A percentile compares a stretch with the other conserved stretches of the same genome.
Conservation (phyloP, 441 rosid species). For the Euphorbia schlechtendalii region DNA sequence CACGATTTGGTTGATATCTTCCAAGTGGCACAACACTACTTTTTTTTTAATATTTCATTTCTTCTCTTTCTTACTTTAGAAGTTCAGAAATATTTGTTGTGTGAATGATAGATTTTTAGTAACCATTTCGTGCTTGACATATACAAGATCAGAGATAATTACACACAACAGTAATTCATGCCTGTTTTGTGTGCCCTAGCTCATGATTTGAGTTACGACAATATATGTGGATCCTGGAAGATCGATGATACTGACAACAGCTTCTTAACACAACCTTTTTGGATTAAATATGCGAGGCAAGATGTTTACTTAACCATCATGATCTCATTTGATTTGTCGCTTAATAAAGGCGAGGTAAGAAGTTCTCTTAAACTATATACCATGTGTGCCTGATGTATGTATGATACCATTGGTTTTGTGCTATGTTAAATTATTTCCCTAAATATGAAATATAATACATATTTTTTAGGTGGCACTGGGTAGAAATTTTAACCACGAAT, state of each 20-base stretch:
- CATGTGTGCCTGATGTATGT: too few relatives aligned
- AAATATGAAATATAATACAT: too few relatives aligned
- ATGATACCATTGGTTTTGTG: too few relatives aligned
- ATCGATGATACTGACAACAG: constrained; percentile 77
- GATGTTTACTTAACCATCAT: constrained; percentile 68
- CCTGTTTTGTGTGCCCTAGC: constrained; percentile 36
- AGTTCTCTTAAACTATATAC: background rate
- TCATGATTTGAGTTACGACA: constrained; percentile 49
- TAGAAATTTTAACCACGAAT: too few relatives aligned
- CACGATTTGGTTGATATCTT: background rate
- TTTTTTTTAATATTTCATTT: background rate
- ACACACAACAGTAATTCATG: constrained; percentile 6
- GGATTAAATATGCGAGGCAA: constrained; percentile 81
- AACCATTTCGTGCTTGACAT: background rate
- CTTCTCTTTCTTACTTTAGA: background rate
- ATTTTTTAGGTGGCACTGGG: too few relatives aligned
- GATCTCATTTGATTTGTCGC: constrained; percentile 69
- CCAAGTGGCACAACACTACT: background rate
- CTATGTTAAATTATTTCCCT: too few relatives aligned
- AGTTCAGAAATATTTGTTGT: background rate
- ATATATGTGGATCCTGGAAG: constrained; percentile 64
- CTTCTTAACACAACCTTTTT: constrained; percentile 80
- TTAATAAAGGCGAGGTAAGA: constrained; percentile 50
- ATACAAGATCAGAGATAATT: background rate
- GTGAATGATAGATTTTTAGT: background rate